Evolutionary conservation across 2,329 filamentous ascomycete genomes (phyloP).

Genomic region (Penicillium freii): DNA sequence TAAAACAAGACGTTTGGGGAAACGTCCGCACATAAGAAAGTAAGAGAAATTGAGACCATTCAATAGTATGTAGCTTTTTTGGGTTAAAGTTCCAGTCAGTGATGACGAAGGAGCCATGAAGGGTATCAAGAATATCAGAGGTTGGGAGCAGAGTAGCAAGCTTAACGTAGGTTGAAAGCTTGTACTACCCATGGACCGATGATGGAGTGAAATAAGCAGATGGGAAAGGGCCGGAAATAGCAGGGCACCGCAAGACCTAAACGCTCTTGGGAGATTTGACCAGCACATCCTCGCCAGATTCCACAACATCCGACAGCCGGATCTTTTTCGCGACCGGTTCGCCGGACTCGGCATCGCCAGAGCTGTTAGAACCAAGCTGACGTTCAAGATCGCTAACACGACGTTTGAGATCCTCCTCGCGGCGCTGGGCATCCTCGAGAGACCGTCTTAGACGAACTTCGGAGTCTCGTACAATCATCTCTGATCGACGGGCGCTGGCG

Average conservation of each 20-base stretch:
- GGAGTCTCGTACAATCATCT: conserved; percentile 55
- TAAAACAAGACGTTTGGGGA: conserved; percentile 14
- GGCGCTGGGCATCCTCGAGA: conserved; percentile 71
- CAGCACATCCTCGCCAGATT: conserved; percentile 37
- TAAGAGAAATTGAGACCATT: conserved; percentile 18
- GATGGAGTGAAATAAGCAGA: conserved; percentile 4
- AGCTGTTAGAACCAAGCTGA: conserved; percentile 38
- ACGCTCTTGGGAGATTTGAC: conserved; percentile 38
- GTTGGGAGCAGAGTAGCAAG: conserved; percentile 28
- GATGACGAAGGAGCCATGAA: conserved; percentile 34
- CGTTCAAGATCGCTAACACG: conserved; percentile 75
- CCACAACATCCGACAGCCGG: conserved; percentile 55
- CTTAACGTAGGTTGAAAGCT: not conserved
- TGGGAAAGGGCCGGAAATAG: not conserved
- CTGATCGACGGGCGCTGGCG: conserved; percentile 61
- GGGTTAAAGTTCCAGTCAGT: conserved; percentile 30
- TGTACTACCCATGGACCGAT: not conserved
- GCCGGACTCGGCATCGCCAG: conserved; percentile 28
- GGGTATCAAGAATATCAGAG: conserved; percentile 41
- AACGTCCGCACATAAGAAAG: conserved; percentile 13
- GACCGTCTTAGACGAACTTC: conserved; percentile 58
- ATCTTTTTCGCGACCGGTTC: conserved; percentile 57
- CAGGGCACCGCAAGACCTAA: conserved; percentile 16
- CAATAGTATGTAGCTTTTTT: conserved; percentile 19
- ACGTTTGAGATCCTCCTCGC: conserved; percentile 79